A percentile compares a stretch with the other conserved stretches of the same genome.
phyloP scores from a whole-genome alignment of 2,329 filamentous ascomycete species.

The Phyllosticta citriasiana region DNA sequence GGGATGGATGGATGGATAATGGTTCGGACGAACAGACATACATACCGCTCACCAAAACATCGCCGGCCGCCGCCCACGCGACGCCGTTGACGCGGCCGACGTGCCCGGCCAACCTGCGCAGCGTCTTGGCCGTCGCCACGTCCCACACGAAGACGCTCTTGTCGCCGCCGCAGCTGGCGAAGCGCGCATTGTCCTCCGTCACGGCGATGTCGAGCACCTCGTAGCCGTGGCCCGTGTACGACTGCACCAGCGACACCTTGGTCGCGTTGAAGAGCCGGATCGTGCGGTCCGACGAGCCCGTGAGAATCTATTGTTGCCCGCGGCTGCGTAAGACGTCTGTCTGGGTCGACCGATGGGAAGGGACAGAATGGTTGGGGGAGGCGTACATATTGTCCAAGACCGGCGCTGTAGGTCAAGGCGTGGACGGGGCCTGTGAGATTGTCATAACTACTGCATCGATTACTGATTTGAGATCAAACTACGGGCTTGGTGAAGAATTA shows the following conservation, averaged over 20 bases:
- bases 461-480: too few species aligned
- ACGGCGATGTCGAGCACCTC: conserved; percentile 77
- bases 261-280: conserved; percentile 79
- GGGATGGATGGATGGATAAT: background rate
- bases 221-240: conserved; percentile 84
- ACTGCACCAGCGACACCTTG: conserved; percentile 62
- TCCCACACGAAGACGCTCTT: conserved; percentile 92
- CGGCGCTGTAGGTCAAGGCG: conserved; percentile 41
- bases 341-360: background rate
- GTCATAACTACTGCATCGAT: conserved; percentile 3
- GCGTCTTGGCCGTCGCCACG: conserved; percentile 67
- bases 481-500: conserved; percentile 1
- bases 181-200: conserved; percentile 64
- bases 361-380: background rate
- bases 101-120: conserved; percentile 66
- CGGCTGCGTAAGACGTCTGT: background rate
- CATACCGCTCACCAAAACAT: conserved; percentile 55
- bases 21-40: background rate
- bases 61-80: conserved; percentile 66
- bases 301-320: conserved; percentile 46
- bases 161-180: conserved; percentile 83
- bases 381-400: conserved; percentile 36
- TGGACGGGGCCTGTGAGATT: conserved; percentile 34
- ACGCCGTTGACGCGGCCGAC: conserved; percentile 67
- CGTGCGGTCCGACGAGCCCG: conserved; percentile 73